Conservation (phyloP, 2,329 filamentous ascomycete species). For the Aureobasidium mangrovei region DNA sequence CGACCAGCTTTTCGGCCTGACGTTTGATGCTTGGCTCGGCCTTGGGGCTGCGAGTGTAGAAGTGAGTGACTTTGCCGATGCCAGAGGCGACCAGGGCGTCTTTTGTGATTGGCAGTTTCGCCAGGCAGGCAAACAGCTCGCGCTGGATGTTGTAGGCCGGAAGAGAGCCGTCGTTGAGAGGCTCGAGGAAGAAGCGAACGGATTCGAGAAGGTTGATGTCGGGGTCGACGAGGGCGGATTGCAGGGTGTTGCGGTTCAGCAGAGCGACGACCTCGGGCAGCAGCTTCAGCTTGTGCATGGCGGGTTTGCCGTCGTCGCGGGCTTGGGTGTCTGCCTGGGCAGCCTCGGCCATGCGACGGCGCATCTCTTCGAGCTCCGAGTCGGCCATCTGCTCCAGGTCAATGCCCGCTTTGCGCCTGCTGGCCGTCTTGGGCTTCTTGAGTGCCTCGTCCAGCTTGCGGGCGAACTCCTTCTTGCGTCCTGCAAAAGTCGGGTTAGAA, state of each 20-base stretch:
- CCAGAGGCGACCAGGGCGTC: constrained; percentile 83
- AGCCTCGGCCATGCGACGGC: constrained; percentile 80
- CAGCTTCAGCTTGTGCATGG: constrained; percentile 86
- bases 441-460: constrained; percentile 80
- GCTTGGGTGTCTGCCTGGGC: constrained; percentile 79
- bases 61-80: constrained; percentile 91
- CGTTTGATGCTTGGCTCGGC: constrained; percentile 84
- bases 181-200: constrained; percentile 95
- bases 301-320: constrained; percentile 69
- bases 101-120: constrained; percentile 78
- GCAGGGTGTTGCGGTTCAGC: constrained; percentile 81
- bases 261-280: constrained; percentile 82
- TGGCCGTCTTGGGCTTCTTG: constrained; percentile 67
- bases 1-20: constrained; percentile 82
- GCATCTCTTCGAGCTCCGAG: constrained; percentile 79
- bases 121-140: constrained; percentile 76
- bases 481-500: constrained; percentile 29
- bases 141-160: constrained; percentile 97
- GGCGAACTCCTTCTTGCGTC: constrained; percentile 72
- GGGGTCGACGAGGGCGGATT: constrained; percentile 77
- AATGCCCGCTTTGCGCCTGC: constrained; percentile 77
- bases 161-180: constrained; percentile 83
- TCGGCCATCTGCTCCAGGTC: constrained; percentile 87
- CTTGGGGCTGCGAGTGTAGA: constrained; percentile 92
- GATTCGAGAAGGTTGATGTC: constrained; percentile 93